Conservation (phyloP, 1,284 basidiomycete species). For the Blastosporella zonata region DNA sequence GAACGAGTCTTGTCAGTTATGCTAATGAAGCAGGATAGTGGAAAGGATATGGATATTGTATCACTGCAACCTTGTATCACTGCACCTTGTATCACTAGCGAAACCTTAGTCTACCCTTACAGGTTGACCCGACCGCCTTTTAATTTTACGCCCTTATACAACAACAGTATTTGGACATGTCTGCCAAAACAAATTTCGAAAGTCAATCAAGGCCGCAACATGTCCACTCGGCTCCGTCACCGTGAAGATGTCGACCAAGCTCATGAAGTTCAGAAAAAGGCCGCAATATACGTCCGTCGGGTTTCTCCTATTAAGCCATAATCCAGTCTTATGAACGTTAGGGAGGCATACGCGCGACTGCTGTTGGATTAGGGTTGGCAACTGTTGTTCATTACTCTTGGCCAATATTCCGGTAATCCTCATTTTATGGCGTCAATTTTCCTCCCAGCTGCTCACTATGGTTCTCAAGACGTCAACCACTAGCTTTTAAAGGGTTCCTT, state of each 20-base stretch:
- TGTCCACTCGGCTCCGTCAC: constrained; percentile 44
- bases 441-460: neutral
- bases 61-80: neutral
- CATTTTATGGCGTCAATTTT: neutral
- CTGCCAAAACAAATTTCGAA: neutral
- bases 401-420: constrained; percentile 68
- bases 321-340: constrained; percentile 27
- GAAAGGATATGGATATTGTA: neutral
- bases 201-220: no score
- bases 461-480: constrained; percentile 63
- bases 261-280: constrained; percentile 50
- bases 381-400: constrained; percentile 71
- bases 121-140: no score
- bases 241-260: constrained; percentile 54
- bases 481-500: constrained; percentile 78
- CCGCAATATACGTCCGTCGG: constrained; percentile 45
- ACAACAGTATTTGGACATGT: neutral
- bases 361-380: constrained; percentile 57
- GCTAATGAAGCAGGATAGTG: neutral
- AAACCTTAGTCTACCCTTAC: no score
- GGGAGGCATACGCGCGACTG: constrained; percentile 51
- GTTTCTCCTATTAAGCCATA: constrained; percentile 6
- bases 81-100: neutral
- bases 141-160: no score
- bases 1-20: constrained; percentile 18